Evolutionary conservation across 768 basidiomycete species (phyloP).

Genomic region (Lyophyllum shimeji): DNA sequence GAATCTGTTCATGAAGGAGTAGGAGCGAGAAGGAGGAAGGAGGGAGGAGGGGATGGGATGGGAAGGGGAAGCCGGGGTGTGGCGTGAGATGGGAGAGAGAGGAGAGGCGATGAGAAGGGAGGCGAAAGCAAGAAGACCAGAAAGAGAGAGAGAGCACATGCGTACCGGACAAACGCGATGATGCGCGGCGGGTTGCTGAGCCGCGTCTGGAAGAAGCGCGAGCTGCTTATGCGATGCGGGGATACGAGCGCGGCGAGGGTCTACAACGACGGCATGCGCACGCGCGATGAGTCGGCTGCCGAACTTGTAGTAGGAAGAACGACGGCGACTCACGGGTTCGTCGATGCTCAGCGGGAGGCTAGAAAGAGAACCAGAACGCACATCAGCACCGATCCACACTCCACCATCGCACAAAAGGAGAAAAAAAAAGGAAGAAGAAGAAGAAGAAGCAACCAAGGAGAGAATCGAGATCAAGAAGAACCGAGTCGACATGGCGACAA

Average conservation of each 20-base stretch:
- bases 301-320: neutral
- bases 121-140: conserved; percentile 2
- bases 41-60: neutral
- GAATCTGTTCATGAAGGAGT: too few species aligned
- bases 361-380: neutral
- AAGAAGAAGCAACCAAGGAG: neutral
- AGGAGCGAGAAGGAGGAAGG: too few species aligned
- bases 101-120: conserved; percentile 4
- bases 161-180: conserved; percentile 79
- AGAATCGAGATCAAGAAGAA: neutral
- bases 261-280: conserved; percentile 26
- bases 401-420: neutral
- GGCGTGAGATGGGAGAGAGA: too few species aligned
- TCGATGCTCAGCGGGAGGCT: conserved; percentile 73
- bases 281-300: neutral
- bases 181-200: conserved; percentile 75
- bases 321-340: conserved; percentile 45
- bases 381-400: neutral
- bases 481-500: neutral
- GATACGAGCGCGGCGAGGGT: conserved; percentile 65
- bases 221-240: conserved; percentile 72
- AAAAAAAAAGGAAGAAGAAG: neutral
- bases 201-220: conserved; percentile 78
- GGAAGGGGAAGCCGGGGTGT: neutral
- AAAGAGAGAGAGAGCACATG: neutral